These are phyloP conservation scores for Purshia tridentata DNA, from an alignment of 306 rosid species.

Conservation along the genomic window DNA sequence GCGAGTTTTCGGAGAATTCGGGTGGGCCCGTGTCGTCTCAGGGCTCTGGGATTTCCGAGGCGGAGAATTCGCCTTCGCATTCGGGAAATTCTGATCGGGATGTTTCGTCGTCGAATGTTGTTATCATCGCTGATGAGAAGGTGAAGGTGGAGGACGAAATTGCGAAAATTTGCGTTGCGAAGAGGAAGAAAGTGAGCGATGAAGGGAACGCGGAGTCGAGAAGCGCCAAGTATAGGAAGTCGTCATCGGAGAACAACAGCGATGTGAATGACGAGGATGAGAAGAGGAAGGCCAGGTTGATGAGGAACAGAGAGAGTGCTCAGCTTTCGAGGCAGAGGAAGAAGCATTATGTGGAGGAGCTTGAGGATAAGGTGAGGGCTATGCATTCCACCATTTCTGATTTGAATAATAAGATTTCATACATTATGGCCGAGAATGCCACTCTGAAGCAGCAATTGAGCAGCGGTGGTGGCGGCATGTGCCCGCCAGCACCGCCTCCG, in stretches of 20 bases:
- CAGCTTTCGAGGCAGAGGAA: conserved; percentile 97
- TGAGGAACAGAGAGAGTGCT: conserved; percentile 96
- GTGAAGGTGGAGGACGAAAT: conserved; percentile 49
- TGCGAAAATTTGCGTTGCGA: conserved; percentile 45
- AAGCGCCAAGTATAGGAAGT: conserved; percentile 54
- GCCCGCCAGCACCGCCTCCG: conserved; percentile 47
- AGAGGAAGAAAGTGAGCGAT: conserved; percentile 66
- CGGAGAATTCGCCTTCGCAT: conserved; percentile 39
- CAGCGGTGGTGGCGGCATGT: conserved; percentile 50
- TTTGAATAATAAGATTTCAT: conserved; percentile 65
- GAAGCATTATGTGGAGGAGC: conserved; percentile 94
- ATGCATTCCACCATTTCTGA: conserved; percentile 88
- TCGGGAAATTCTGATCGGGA: conserved; percentile 33
- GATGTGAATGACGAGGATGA: conserved; percentile 48
- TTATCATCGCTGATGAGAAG: conserved; percentile 30
- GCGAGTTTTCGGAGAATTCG: conserved; percentile 31
- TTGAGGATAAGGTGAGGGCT: conserved; percentile 80
- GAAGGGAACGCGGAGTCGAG: conserved; percentile 53
- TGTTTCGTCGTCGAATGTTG: conserved; percentile 31
- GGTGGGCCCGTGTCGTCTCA: conserved; percentile 60
- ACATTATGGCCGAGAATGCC: conserved; percentile 80
- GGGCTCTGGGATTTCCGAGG: conserved; percentile 64
- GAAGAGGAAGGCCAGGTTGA: conserved; percentile 72
- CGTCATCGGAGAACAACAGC: conserved; percentile 17
- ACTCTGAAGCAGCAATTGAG: conserved; percentile 79